These are phyloP conservation scores for Tephrocybe sp. DNA, from an alignment of 768 basidiomycete genomes.

Conservation along the genomic window DNA sequence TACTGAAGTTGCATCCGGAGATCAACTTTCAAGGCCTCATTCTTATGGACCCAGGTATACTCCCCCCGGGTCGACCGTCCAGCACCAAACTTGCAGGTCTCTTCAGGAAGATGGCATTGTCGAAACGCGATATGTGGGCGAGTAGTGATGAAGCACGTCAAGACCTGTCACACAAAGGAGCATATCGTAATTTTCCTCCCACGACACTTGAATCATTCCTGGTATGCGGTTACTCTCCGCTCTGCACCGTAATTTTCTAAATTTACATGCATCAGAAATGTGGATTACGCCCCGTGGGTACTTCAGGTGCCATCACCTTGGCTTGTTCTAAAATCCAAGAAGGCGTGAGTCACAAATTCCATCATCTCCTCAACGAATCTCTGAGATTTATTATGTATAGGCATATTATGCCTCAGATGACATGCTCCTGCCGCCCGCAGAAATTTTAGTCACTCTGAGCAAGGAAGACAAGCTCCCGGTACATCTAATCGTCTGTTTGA, in stretches of 20 bases:
- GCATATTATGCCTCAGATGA: constrained; percentile 9
- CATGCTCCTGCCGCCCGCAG: constrained; percentile 1
- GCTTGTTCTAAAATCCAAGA: constrained; percentile 4
- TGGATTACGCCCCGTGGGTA: not conserved
- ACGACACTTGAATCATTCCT: constrained; percentile 7
- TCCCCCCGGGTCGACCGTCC: constrained; percentile 1
- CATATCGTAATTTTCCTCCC: constrained; percentile 8
- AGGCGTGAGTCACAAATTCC: not conserved
- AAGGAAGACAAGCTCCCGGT: constrained; percentile 4
- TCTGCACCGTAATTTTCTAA: not conserved
- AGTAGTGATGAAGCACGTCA: constrained; percentile 6
- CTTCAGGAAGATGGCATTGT: constrained; percentile 5
- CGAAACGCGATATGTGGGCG: constrained; percentile 5
- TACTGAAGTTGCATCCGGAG: constrained; percentile 2
- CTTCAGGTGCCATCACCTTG: constrained; percentile 4
- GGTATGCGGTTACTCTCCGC: not conserved
- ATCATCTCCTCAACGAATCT: not conserved
- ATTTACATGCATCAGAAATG: not conserved
- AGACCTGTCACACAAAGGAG: constrained; percentile 9
- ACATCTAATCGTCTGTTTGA: constrained; percentile 7
- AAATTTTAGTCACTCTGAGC: not conserved
- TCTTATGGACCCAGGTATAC: constrained; percentile 8
- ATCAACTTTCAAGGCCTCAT: constrained; percentile 2
- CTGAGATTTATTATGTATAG: not conserved
- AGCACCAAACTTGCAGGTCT: constrained; percentile 2